A percentile compares a stretch with the other conserved stretches of the same genome.
Evolutionary conservation across 257 asterid species (phyloP).

Genomic region (Nicotiana tomentosiformis): DNA sequence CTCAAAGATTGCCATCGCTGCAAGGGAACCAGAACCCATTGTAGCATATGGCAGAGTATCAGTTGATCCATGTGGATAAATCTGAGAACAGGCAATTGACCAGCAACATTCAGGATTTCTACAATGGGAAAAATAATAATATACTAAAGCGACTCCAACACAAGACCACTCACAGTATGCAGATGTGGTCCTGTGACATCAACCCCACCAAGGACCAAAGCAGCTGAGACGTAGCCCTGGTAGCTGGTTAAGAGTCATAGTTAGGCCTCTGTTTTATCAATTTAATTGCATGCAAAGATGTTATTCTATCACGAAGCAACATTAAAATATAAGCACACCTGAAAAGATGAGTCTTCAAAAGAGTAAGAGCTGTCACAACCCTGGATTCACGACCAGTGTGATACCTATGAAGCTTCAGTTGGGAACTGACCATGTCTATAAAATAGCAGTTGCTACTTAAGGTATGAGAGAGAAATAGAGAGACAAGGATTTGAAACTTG

Average conservation of each 20-base stretch:
- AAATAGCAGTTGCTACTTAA: slow-evolving; percentile 7
- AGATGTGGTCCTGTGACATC: slow-evolving; percentile 88
- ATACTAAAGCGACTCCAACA: not conserved
- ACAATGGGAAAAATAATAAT: not conserved
- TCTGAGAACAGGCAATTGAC: slow-evolving; percentile 31
- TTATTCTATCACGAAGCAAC: not conserved
- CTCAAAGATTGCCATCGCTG: slow-evolving; percentile 93
- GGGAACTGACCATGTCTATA: slow-evolving; percentile 94
- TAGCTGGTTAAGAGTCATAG: slow-evolving; percentile 39
- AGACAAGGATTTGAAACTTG: not conserved
- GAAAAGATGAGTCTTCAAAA: slow-evolving; percentile 82
- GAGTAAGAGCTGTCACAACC: slow-evolving; percentile 84
- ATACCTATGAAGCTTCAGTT: slow-evolving; percentile 75
- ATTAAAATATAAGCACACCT: slow-evolving; percentile 35
- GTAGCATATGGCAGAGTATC: slow-evolving; percentile 95
- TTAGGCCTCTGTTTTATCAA: not conserved
- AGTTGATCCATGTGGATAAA: slow-evolving; percentile 97
- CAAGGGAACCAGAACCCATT: slow-evolving; percentile 98
- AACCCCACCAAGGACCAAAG: slow-evolving; percentile 96
- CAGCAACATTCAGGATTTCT: not conserved
- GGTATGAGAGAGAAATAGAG: not conserved
- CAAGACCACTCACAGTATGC: slow-evolving; percentile 67
- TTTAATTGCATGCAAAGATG: not conserved
- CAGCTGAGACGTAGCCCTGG: slow-evolving; percentile 89
- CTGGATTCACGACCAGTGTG: slow-evolving; percentile 92